These are phyloP conservation scores for Punctularia strigosozonata DNA, from an alignment of 768 basidiomycete species.

Conservation along the genomic window DNA sequence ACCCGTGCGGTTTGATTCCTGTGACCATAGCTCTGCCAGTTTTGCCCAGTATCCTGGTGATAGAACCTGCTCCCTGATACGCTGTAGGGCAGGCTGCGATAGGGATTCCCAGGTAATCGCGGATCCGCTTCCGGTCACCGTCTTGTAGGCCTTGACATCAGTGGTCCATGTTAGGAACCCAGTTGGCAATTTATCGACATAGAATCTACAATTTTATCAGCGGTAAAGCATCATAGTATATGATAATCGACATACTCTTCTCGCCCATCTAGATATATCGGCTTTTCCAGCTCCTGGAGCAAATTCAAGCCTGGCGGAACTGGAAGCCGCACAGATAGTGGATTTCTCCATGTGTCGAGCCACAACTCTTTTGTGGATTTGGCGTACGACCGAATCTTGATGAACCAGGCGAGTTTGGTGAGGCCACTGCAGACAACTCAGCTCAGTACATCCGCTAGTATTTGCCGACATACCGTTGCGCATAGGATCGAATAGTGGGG, in stretches of 20 bases:
- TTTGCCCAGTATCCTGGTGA: conserved; percentile 47
- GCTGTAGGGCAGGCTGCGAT: conserved; percentile 38
- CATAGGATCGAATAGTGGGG: conserved; percentile 48
- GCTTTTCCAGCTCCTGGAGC: conserved; percentile 26
- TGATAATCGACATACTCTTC: too few relatives aligned
- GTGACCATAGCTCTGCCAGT: conserved; percentile 58
- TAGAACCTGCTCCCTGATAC: conserved; percentile 35
- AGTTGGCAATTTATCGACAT: conserved; percentile 63
- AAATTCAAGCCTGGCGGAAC: conserved; percentile 40
- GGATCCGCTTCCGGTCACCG: conserved; percentile 23
- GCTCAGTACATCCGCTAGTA: background rate
- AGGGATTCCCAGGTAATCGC: conserved; percentile 40
- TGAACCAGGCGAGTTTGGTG: conserved; percentile 49
- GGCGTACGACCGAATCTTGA: conserved; percentile 71
- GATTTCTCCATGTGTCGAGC: conserved; percentile 62
- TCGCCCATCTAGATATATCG: too few relatives aligned
- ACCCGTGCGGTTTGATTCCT: conserved; percentile 59
- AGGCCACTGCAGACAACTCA: conserved; percentile 35
- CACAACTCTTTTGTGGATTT: conserved; percentile 53
- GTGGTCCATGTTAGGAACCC: conserved; percentile 72
- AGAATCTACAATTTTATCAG: too few relatives aligned
- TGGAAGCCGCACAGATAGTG: conserved; percentile 34
- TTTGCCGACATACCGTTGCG: conserved; percentile 40
- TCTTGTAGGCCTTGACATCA: conserved; percentile 47
- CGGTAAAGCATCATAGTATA: too few relatives aligned